phyloP scores from a whole-genome alignment of 1,284 basidiomycete species.

The Malassezia equina region DNA sequence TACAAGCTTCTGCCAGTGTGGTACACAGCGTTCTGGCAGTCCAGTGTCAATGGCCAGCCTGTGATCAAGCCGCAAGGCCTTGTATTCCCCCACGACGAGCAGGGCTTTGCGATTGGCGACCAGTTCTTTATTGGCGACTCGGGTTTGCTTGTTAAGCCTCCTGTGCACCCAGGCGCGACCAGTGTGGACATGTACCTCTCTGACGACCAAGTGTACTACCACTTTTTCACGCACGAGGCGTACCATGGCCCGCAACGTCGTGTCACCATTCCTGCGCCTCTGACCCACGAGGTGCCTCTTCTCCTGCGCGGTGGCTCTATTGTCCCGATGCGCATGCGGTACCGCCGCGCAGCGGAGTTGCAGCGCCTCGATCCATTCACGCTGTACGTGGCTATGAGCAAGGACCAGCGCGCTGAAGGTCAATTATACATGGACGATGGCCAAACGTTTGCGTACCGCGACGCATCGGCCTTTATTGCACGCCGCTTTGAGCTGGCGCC shows the following conservation, averaged over 20 bases:
- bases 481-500: conserved; percentile 22
- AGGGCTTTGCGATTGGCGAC: conserved; percentile 78
- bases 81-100: conserved; percentile 74
- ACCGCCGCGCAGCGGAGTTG: conserved; percentile 70
- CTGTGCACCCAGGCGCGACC: conserved; percentile 64
- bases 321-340: conserved; percentile 72
- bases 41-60: conserved; percentile 34
- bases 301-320: conserved; percentile 88
- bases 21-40: conserved; percentile 77
- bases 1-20: conserved; percentile 83
- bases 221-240: conserved; percentile 60
- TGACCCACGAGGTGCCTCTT: conserved; percentile 62
- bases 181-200: conserved; percentile 72
- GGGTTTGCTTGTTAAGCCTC: conserved; percentile 82
- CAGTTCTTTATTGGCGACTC: conserved; percentile 85
- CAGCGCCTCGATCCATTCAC: conserved; percentile 92
- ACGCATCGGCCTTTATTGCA: conserved; percentile 67
- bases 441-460: conserved; percentile 63
- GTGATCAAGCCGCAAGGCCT: conserved; percentile 68
- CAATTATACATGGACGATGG: conserved; percentile 95
- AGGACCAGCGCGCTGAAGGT: conserved; percentile 55
- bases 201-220: conserved; percentile 88
- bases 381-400: conserved; percentile 67
- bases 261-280: conserved; percentile 57
- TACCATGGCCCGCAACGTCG: conserved; percentile 58